Conservation (phyloP, 2,329 filamentous ascomycete species). For the Aspergillus udagawae region DNA sequence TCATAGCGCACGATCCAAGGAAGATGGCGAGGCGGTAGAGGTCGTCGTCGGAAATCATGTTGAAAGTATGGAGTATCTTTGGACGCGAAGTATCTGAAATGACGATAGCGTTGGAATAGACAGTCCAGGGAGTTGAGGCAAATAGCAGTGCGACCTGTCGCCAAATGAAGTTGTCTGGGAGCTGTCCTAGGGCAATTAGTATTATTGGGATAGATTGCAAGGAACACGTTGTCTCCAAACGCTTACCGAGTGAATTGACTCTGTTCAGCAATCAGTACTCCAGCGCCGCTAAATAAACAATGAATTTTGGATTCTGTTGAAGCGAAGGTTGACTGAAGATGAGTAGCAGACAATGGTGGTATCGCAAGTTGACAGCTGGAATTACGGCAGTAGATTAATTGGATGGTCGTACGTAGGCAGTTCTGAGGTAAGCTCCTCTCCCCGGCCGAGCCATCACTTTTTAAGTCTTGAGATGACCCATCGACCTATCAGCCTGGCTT, state of each 20-base stretch:
- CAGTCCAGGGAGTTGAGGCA: not conserved
- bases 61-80: slow-evolving; percentile 30
- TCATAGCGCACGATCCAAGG: slow-evolving; percentile 82
- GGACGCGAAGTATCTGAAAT: not conserved
- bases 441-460: not conserved
- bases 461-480: no score
- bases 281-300: not conserved
- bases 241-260: not conserved
- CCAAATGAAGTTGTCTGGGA: slow-evolving; percentile 1
- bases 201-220: not conserved
- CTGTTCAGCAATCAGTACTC: not conserved
- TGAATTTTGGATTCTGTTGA: not conserved
- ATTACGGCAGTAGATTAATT: not conserved
- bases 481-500: no score
- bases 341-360: not conserved
- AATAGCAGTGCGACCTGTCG: not conserved
- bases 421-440: not conserved
- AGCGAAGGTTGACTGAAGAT: not conserved
- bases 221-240: not conserved
- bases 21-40: slow-evolving; percentile 91
- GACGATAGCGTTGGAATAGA: not conserved
- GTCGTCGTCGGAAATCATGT: slow-evolving; percentile 90
- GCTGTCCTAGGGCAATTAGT: not conserved
- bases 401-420: not conserved
- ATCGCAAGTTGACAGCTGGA: not conserved